Conservation (phyloP, 805 yeast species). For the Yamadazyma philogaea region DNA sequence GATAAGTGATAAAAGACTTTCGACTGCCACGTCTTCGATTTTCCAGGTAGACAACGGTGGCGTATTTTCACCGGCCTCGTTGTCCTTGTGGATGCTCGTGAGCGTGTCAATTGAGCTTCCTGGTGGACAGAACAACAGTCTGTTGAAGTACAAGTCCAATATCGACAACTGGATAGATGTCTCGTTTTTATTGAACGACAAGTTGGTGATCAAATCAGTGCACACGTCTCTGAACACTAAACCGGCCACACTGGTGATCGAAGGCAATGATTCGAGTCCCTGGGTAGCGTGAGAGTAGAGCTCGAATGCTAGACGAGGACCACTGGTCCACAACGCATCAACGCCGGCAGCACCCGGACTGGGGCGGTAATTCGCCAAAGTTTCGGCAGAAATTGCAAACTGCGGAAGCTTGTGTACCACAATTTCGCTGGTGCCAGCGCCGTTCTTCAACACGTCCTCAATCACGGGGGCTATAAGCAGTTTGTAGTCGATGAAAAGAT, state of each 20-base stretch:
- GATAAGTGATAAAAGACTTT: slow-evolving; percentile 72
- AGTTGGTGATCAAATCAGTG: slow-evolving; percentile 68
- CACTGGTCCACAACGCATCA: slow-evolving; percentile 61
- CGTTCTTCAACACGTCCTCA: slow-evolving; percentile 29
- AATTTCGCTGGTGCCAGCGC: slow-evolving; percentile 36
- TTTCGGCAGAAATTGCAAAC: slow-evolving; percentile 18
- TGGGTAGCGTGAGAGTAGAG: slow-evolving; percentile 48
- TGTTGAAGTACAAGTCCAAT: slow-evolving; percentile 67
- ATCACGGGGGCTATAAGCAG: slow-evolving; percentile 32
- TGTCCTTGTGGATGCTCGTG: slow-evolving; percentile 39
- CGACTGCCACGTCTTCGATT: slow-evolving; percentile 85
- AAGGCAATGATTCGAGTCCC: slow-evolving; percentile 58
- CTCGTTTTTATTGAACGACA: slow-evolving; percentile 87
- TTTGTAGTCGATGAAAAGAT: slow-evolving; percentile 31
- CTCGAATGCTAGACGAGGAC: slow-evolving; percentile 59
- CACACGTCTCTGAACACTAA: slow-evolving; percentile 71
- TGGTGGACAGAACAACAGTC: slow-evolving; percentile 49
- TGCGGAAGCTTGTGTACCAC: slow-evolving; percentile 42
- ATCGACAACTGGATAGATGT: slow-evolving; percentile 80
- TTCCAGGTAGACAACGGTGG: slow-evolving; percentile 73
- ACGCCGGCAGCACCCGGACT: slow-evolving; percentile 30
- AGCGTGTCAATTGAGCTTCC: slow-evolving; percentile 78
- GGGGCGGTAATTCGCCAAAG: slow-evolving; percentile 13
- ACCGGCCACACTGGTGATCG: slow-evolving; percentile 35
- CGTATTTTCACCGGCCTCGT: slow-evolving; percentile 35